A percentile compares a stretch with the other conserved stretches of the same genome.
Evolutionary conservation across 2,329 filamentous ascomycete genomes (phyloP).

Genomic region (Fusarium xylarioides): DNA sequence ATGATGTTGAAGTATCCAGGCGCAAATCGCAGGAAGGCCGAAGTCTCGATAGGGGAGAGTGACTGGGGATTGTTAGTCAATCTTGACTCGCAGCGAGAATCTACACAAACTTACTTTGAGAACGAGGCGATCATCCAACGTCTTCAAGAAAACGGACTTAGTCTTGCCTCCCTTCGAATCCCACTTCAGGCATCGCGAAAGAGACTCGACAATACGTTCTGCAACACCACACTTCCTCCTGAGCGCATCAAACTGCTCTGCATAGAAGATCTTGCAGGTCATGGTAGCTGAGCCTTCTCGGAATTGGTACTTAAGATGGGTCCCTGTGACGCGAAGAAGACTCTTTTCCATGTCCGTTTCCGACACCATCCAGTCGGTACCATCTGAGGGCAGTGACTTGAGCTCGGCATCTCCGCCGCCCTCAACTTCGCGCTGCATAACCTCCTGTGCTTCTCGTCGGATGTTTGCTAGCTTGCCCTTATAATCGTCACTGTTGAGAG

Average conservation of each 20-base stretch:
- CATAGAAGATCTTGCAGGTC: conserved; percentile 98
- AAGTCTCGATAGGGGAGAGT: conserved; percentile 88
- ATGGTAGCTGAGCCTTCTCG: conserved; percentile 92
- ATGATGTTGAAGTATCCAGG: conserved; percentile 98
- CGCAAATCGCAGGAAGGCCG: conserved; percentile 93
- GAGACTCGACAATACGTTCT: conserved; percentile 92
- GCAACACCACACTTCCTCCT: conserved; percentile 91
- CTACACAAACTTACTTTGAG: conserved; percentile 66
- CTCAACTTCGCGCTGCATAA: conserved; percentile 51
- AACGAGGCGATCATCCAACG: conserved; percentile 91
- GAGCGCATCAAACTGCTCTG: conserved; percentile 95
- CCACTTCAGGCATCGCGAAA: conserved; percentile 96
- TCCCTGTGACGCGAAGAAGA: conserved; percentile 83
- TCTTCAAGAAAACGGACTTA: conserved; percentile 97
- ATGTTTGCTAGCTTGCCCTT: conserved; percentile 78
- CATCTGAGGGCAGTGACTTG: conserved; percentile 49
- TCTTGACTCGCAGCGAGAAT: not conserved
- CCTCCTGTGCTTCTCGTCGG: conserved; percentile 59
- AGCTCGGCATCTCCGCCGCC: conserved; percentile 41
- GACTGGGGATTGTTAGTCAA: conserved; percentile 62
- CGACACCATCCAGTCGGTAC: conserved; percentile 54
- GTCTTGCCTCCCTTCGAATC: conserved; percentile 98
- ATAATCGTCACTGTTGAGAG: conserved; percentile 88
- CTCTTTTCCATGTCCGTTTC: conserved; percentile 86
- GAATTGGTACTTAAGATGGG: conserved; percentile 96